Base-by-base conservation (phyloP, 1,284 basidiomycete genomes). In the Sutorius eximius region DNA sequence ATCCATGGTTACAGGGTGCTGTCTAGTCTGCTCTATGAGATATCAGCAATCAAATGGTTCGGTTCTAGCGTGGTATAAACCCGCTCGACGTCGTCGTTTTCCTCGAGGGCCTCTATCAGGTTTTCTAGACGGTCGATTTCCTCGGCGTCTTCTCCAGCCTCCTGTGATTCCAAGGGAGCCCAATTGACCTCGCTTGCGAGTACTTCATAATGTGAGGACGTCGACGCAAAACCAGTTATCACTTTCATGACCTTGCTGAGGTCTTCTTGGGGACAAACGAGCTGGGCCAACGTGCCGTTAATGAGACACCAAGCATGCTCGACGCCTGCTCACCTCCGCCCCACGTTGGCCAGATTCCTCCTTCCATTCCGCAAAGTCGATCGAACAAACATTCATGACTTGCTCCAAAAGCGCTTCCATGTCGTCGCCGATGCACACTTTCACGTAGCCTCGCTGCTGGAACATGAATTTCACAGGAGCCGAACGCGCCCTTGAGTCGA, bases 391-490 rank as follows among this genome's bases (percentile, higher is more conserved):
- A 33, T 82, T 76, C 55, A 87, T 75, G n/a, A 85, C 63, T 33
- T 69, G 65, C 49, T 83, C 82, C 29, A 80, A 61, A 27, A 75
- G 67, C 10, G 69, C 65, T 18, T 76, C 75, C 59, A 80, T 78
- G 50, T 80, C 76, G 32, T 75, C 75, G 36, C 75, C 74, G 8
- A 84, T 61, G 15, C 74, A 64, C n/a, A 90, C 75, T 51, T 77
- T 79, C 41, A 93, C 81, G 42, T 79, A 73, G 11, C 89, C 91
- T 66, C 82, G 79, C 50, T 85, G 81, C 56, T 83, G 77, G 66
- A 93, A 94, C 77, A 93, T 81, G 71, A 86, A 94, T 46, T 81
- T 80, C 15, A 92, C 89, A 2, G 89, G 82, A 2, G 91, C 79
- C 47, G 87, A 74, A 24, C 85, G 87, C 33, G 83, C 86, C 27